These are phyloP conservation scores for Aspergillus hortae DNA, from an alignment of 2,329 filamentous ascomycete species.

Conservation along the genomic window DNA sequence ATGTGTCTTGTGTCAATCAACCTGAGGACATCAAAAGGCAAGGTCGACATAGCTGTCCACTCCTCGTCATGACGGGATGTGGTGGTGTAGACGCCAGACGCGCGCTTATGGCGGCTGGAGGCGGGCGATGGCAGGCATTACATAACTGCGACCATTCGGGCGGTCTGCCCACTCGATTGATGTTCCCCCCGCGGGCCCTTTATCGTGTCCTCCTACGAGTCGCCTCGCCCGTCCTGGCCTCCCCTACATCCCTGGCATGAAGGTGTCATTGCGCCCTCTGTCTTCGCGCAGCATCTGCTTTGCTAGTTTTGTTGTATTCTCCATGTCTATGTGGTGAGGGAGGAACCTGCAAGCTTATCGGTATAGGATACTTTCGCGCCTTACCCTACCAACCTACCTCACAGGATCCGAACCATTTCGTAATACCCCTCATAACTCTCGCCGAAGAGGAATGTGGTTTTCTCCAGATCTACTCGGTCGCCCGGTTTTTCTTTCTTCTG, in stretches of 20 bases:
- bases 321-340: conserved; percentile 7
- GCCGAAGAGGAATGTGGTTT: conserved; percentile 37
- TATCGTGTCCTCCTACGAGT: conserved; percentile 7
- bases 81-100: conserved; percentile 13
- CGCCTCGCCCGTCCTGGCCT: conserved; percentile 12
- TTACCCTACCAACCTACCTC: too few species aligned
- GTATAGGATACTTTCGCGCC: too few species aligned
- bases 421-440: conserved; percentile 5
- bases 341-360: conserved; percentile 1
- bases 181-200: conserved; percentile 17
- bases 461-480: conserved; percentile 25
- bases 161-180: conserved; percentile 11
- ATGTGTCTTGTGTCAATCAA: not conserved
- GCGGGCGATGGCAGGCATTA: conserved; percentile 11
- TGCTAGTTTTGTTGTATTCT: conserved; percentile 3
- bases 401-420: too few species aligned
- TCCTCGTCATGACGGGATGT: conserved; percentile 14
- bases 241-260: conserved; percentile 16
- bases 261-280: conserved; percentile 7
- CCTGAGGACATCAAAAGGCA: not conserved
- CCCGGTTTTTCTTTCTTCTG: conserved; percentile 24
- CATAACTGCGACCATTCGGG: conserved; percentile 8
- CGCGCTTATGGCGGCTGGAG: conserved; percentile 13
- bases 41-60: conserved; percentile 13
- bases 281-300: conserved; percentile 10